Evolutionary conservation across 352 stramenopile species (phyloP).

Genomic region (Globisporangium cylindrosporum): DNA sequence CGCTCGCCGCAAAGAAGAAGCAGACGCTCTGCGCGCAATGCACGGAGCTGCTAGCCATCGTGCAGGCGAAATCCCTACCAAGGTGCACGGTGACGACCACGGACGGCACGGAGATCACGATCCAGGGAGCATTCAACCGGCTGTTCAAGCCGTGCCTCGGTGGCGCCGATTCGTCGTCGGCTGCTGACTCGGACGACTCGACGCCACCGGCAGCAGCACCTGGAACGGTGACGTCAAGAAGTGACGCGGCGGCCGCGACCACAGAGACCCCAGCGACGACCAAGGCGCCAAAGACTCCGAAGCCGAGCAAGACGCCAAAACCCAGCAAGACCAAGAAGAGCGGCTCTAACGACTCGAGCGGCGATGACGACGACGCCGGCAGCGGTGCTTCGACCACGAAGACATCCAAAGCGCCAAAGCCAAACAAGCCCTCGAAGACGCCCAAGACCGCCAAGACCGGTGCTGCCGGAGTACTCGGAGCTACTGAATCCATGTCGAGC

Average conservation of each 20-base stretch:
- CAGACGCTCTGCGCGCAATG: neutral
- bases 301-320: neutral
- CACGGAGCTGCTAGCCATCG: neutral
- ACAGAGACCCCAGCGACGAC: neutral
- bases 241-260: neutral
- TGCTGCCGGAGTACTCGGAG: neutral
- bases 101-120: neutral
- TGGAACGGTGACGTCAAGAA: neutral
- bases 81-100: neutral
- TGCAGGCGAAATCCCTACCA: neutral
- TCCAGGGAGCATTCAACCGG: neutral
- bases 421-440: neutral
- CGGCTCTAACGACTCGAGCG: neutral
- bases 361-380: neutral
- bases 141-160: neutral
- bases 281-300: conserved; percentile 7
- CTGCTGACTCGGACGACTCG: neutral
- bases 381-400: neutral
- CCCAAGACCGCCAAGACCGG: neutral
- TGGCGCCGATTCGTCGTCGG: neutral
- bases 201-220: neutral
- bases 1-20: conserved; percentile 4
- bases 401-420: neutral
- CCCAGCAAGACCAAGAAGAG: conserved; percentile 2
- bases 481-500: neutral